Base-by-base conservation (phyloP, 306 rosid genomes). In the Acacia crassicarpa region DNA sequence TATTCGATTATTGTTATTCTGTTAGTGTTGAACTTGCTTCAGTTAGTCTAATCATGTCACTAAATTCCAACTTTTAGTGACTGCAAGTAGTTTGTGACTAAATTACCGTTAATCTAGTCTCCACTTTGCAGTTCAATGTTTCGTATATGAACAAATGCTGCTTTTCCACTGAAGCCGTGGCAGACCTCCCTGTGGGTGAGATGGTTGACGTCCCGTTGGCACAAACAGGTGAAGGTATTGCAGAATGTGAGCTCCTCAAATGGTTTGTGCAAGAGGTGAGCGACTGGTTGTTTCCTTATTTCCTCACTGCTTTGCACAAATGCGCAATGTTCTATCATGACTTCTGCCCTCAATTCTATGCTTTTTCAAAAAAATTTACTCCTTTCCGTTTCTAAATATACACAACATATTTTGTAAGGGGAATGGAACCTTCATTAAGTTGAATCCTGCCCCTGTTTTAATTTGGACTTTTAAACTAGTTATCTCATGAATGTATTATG, bases 151-250 rank as follows among this genome's bases (percentile, higher is more conserved):
- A 83, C 77, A 80, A 80, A 22, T 75, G 78, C 80, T 80, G 87
- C 65, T 91, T 87, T 87, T 93, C 98, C 20, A 80, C 86, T 85
- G 90, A 88, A 67, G 82, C 90, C 30, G 77, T 66, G 67, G 71
- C 80, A 9, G 90, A 85, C 9, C 80, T 84, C 85, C 79, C 86
- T 6, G 75, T 44, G 15, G 84, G 81, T 49, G 90, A 88, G 44
- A 14, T 86, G 12, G 96, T 95, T 56, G 97, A 93, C 41, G 92
- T 95, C 4, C 98, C 92, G 2, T 83, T 95, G 89, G 99, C 98
- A 10, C 98, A 95, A 81, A 95, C 99, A n/a, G 99, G 99, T 33
- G 99, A 95, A 88, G 98, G 99, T 54, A 95, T 95, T 89, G 99
- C 98, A 3, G 99, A 95, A 85, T 95, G 99, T 45, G 98, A 95